A percentile compares a stretch with the other conserved stretches of the same genome.
phyloP scores from a whole-genome alignment of 192 early-diverging fungal species.

The Linnemannia schmuckeri region DNA sequence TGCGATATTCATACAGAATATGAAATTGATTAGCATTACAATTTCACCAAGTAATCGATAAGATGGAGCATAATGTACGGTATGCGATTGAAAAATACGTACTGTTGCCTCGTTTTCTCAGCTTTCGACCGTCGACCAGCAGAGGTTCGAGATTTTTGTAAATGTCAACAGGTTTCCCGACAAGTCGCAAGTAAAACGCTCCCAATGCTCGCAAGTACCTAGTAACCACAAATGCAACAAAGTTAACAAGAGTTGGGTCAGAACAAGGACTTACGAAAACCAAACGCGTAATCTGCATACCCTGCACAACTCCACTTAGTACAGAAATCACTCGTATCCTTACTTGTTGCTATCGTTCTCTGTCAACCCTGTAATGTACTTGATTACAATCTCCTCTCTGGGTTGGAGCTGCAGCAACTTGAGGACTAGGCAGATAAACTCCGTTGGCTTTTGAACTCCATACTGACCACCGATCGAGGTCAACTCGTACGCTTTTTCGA shows the following conservation, averaged over 20 bases:
- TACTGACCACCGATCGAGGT: slow-evolving; percentile 85
- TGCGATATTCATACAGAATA: not conserved
- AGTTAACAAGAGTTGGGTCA: not conserved
- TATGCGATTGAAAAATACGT: slow-evolving; percentile 4
- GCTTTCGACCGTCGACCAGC: slow-evolving; percentile 88
- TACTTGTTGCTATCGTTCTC: slow-evolving; percentile 55
- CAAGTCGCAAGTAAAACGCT: slow-evolving; percentile 90
- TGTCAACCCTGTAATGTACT: slow-evolving; percentile 73
- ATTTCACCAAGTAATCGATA: not conserved
- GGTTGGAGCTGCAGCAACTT: slow-evolving; percentile 97
- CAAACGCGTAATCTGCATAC: slow-evolving; percentile 84
- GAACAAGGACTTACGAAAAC: not conserved
- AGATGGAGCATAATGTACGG: not conserved
- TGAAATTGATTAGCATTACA: not conserved
- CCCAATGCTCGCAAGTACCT: slow-evolving; percentile 90
- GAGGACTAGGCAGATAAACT: slow-evolving; percentile 90
- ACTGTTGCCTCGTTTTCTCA: slow-evolving; percentile 71
- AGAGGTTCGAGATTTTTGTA: slow-evolving; percentile 91
- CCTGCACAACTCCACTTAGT: not conserved
- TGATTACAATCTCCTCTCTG: slow-evolving; percentile 85
- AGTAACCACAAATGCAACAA: not conserved
- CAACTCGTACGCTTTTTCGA: slow-evolving; percentile 89
- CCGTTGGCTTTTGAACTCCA: slow-evolving; percentile 88
- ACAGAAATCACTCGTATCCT: not conserved
- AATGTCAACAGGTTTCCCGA: slow-evolving; percentile 79